Percentiles rank a stretch among this genome's conserved stretches.
Evolutionary conservation across 345 rosid species (phyloP).

Genomic region (Gossypium longicalyx): DNA sequence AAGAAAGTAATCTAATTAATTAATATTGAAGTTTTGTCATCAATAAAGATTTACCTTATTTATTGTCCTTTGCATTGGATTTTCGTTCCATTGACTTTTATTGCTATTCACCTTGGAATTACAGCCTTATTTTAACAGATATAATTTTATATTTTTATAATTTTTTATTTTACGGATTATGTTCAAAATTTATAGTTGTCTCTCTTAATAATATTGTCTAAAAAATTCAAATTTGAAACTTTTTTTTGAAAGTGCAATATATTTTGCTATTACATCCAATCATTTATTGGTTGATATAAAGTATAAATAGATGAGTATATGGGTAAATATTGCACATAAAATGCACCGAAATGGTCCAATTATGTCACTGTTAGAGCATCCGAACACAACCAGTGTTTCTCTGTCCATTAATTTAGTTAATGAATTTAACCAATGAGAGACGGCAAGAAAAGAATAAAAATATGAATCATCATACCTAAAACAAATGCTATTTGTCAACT

Average conservation of each 20-base stretch:
- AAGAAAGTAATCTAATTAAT: not conserved
- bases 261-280: no score
- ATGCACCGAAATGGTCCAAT: not conserved
- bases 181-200: no score
- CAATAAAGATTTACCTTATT: not conserved
- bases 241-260: accelerated
- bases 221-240: accelerated
- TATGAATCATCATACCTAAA: not conserved
- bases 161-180: no score
- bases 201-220: no score
- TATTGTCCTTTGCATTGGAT: not conserved
- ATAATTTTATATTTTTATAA: no score
- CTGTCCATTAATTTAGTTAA: not conserved
- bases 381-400: not conserved
- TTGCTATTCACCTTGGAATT: not conserved
- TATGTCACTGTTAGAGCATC: not conserved
- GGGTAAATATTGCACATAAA: not conserved
- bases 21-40: not conserved
- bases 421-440: not conserved
- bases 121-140: not conserved
- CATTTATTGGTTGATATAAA: accelerated
- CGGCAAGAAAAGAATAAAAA: no score
- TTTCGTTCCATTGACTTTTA: not conserved
- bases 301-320: no score
- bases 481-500: no score